Conservation (phyloP, 2,329 filamentous ascomycete genomes). For the Erysiphe neolycopersici region DNA sequence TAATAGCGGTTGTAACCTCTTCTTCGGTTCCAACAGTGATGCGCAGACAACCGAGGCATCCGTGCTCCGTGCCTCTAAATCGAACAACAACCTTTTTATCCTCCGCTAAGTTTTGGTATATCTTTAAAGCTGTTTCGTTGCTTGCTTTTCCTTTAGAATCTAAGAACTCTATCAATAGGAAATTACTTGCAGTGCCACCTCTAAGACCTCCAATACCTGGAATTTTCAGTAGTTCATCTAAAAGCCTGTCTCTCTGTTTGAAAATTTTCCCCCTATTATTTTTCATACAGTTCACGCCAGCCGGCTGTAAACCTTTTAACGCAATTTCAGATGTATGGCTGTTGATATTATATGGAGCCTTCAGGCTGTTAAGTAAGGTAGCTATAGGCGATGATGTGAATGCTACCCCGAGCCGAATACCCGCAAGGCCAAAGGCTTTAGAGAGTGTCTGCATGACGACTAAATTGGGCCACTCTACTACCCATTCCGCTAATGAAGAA, state of each 20-base stretch:
- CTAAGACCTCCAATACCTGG: conserved; percentile 55
- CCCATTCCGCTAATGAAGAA: conserved; percentile 71
- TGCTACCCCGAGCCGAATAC: conserved; percentile 68
- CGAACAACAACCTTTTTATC: conserved; percentile 71
- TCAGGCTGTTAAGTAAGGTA: conserved; percentile 61
- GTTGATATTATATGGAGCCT: conserved; percentile 89
- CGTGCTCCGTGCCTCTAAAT: conserved; percentile 78
- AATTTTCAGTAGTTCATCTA: conserved; percentile 46
- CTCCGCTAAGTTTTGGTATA: conserved; percentile 70
- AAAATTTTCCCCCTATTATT: conserved; percentile 43
- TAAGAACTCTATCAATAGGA: conserved; percentile 71
- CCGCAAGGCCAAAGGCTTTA: conserved; percentile 88
- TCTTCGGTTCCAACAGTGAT: conserved; percentile 79
- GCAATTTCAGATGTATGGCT: conserved; percentile 69
- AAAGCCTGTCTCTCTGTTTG: conserved; percentile 47
- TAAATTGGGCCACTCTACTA: conserved; percentile 75
- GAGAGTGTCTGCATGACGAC: conserved; percentile 97
- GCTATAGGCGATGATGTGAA: conserved; percentile 57
- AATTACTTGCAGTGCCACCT: conserved; percentile 65
- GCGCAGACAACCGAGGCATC: conserved; percentile 66
- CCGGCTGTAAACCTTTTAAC: conserved; percentile 36
- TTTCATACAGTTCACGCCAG: conserved; percentile 48
- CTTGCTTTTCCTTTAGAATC: conserved; percentile 46
- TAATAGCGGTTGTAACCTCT: conserved; percentile 58
- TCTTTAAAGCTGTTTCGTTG: conserved; percentile 48